phyloP scores from a whole-genome alignment of 208 protist genomes.

The Leishmania guyanensis region DNA sequence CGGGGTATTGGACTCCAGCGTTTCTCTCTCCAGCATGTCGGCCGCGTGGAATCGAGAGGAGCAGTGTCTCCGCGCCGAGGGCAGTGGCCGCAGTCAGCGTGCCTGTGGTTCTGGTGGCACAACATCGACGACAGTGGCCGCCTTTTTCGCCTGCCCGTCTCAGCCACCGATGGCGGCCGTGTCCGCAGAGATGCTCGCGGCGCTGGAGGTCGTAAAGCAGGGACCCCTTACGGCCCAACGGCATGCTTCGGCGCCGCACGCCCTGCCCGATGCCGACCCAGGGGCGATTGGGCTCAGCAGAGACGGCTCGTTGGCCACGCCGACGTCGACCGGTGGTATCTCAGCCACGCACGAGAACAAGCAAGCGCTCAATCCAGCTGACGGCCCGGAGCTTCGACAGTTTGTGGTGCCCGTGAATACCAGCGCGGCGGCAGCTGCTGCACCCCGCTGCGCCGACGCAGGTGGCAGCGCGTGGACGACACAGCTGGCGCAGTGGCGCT shows the following conservation, averaged over 20 bases:
- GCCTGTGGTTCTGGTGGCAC: no score
- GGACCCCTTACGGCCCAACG: no score
- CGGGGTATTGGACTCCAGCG: not conserved
- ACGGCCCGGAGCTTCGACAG: not conserved
- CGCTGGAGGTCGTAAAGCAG: not conserved
- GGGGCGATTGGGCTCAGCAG: no score
- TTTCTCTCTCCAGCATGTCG: conserved; percentile 31
- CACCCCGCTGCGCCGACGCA: not conserved
- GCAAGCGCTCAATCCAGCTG: not conserved
- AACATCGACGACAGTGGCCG: not conserved
- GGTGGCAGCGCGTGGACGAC: conserved; percentile 9
- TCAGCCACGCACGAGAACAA: not conserved
- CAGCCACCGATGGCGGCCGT: conserved; percentile 2
- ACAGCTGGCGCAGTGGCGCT: conserved; percentile 36
- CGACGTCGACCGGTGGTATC: not conserved
- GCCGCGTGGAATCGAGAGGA: conserved; percentile 32
- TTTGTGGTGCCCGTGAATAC: not conserved
- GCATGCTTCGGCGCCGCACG: not conserved
- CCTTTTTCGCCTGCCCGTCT: conserved; percentile 6
- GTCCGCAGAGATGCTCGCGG: not conserved
- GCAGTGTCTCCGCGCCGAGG: not conserved
- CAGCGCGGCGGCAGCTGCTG: no score
- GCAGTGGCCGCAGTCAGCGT: not conserved
- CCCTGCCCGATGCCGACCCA: not conserved
- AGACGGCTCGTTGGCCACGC: not conserved